These are phyloP conservation scores for Citrus inodora DNA, from an alignment of 345 rosid species.

Conservation along the genomic window DNA sequence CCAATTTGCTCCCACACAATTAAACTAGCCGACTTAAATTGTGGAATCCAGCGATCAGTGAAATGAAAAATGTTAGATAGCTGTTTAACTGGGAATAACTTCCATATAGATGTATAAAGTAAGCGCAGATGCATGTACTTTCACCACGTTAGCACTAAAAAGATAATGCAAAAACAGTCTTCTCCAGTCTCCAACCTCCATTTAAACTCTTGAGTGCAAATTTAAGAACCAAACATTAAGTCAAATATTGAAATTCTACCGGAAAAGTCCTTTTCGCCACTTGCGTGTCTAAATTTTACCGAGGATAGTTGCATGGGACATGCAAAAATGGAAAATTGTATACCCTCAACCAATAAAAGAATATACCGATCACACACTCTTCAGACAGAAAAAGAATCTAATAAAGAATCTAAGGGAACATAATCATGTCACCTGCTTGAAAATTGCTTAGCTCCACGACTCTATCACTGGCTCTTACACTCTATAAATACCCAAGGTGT, in stretches of 20 bases:
- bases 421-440: constrained; percentile 22
- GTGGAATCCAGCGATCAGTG: background rate
- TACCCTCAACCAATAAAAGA: background rate
- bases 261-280: constrained; percentile 28
- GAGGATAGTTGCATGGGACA: constrained; percentile 42
- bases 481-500: constrained; percentile 30
- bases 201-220: background rate
- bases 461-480: background rate
- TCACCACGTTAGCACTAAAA: background rate
- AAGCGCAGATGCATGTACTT: background rate
- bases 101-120: background rate
- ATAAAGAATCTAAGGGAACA: constrained; percentile 24
- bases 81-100: background rate
- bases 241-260: constrained; percentile 30
- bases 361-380: background rate
- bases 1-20: no score
- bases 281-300: constrained; percentile 2
- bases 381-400: constrained; percentile 14
- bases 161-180: constrained; percentile 25
- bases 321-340: constrained; percentile 25
- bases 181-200: background rate
- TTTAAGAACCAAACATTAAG: constrained; percentile 8
- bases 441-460: background rate
- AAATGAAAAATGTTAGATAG: background rate
- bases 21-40: background rate